Conservation (phyloP, 768 basidiomycete species). For the Tricholoma hemisulphureum region DNA sequence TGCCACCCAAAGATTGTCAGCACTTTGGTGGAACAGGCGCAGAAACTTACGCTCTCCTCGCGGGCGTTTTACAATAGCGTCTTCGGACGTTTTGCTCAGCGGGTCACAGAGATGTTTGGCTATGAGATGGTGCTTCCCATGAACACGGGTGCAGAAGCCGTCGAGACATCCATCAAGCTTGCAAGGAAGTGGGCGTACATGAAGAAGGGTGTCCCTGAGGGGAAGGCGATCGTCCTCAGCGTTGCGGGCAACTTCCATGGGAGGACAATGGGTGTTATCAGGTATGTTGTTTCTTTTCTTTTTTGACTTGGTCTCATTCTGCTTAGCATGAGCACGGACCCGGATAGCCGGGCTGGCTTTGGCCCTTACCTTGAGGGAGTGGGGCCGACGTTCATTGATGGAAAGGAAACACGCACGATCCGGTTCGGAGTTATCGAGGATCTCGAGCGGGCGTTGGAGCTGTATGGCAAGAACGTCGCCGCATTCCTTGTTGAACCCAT, state of each 20-base stretch:
- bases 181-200: slow-evolving; percentile 96
- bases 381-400: slow-evolving; percentile 72
- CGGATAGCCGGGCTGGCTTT: slow-evolving; percentile 82
- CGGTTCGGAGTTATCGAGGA: slow-evolving; percentile 84
- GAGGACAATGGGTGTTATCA: slow-evolving; percentile 84
- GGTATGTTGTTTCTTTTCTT: slow-evolving; percentile 37
- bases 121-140: slow-evolving; percentile 97
- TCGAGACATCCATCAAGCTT: slow-evolving; percentile 95
- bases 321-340: slow-evolving; percentile 89
- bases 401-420: slow-evolving; percentile 55
- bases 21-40: slow-evolving; percentile 80
- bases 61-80: slow-evolving; percentile 94
- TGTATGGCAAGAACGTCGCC: slow-evolving; percentile 80
- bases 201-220: slow-evolving; percentile 78
- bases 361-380: slow-evolving; percentile 88
- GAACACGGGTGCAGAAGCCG: slow-evolving; percentile 99
- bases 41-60: slow-evolving; percentile 89
- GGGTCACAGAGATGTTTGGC: slow-evolving; percentile 78
- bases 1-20: slow-evolving; percentile 88
- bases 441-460: slow-evolving; percentile 74
- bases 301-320: slow-evolving; percentile 10
- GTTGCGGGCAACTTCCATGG: slow-evolving; percentile 96
- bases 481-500: slow-evolving; percentile 97
- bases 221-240: slow-evolving; percentile 82
- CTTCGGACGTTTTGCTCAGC: slow-evolving; percentile 87